These are phyloP conservation scores for Haberlea rhodopensis DNA, from an alignment of 257 asterid genomes.

Conservation along the genomic window DNA sequence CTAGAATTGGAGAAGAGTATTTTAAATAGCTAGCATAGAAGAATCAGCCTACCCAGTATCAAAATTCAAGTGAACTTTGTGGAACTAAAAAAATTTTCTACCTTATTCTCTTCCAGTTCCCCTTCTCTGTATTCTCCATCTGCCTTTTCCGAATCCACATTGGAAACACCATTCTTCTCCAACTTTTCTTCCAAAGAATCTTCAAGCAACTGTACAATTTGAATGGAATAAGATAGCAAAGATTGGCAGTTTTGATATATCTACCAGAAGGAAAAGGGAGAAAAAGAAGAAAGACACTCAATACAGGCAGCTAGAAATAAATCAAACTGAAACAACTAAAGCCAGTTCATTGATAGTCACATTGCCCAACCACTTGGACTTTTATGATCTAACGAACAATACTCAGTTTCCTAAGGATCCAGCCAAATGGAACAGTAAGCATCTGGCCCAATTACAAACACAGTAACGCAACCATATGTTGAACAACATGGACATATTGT, in stretches of 20 bases:
- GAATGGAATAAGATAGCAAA: constrained; percentile 23
- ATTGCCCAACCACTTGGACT: neutral
- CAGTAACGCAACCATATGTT: neutral
- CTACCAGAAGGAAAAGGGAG: constrained; percentile 2
- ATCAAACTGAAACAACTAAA: neutral
- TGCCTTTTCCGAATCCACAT: constrained; percentile 64
- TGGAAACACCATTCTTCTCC: constrained; percentile 67
- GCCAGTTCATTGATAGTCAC: constrained; percentile 1
- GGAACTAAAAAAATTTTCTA: constrained; percentile 14
- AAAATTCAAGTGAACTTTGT: neutral
- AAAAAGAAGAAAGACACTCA: neutral
- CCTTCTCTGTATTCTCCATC: constrained; percentile 79
- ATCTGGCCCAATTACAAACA: neutral
- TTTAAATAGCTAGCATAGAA: constrained; percentile 23
- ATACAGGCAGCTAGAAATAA: neutral
- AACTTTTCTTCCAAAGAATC: constrained; percentile 86
- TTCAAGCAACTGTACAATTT: constrained; percentile 78
- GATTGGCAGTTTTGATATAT: constrained; percentile 21
- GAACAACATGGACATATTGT: neutral
- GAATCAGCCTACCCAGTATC: neutral
- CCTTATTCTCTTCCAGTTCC: constrained; percentile 89
- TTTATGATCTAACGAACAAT: neutral
- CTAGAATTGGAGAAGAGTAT: constrained; percentile 36
- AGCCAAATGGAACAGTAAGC: neutral
- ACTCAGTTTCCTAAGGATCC: neutral